phyloP scores from a whole-genome alignment of 345 rosid species.

The Dipteronia sinensis region DNA sequence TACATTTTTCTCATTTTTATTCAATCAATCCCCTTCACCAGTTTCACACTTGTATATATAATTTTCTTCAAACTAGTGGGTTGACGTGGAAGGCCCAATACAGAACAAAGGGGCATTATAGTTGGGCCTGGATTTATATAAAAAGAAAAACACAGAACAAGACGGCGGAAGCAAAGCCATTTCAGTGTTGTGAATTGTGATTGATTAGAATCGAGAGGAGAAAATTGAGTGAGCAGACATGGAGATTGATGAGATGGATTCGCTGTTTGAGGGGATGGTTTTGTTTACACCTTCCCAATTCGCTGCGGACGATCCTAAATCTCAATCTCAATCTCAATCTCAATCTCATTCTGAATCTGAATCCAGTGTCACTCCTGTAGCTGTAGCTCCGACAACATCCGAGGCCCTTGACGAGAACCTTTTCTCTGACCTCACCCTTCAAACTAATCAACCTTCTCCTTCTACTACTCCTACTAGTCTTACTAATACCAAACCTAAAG shows the following conservation, averaged over 20 bases:
- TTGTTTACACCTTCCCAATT: slow-evolving; percentile 63
- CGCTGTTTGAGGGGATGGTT: slow-evolving; percentile 91
- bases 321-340: slow-evolving; percentile 11
- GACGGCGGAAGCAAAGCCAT: background rate
- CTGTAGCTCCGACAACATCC: slow-evolving; percentile 14
- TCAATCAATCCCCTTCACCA: too few relatives aligned
- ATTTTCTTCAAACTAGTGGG: too few relatives aligned
- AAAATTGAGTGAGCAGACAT: slow-evolving; percentile 22
- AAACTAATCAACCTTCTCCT: slow-evolving; percentile 27
- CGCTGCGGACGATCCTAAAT: background rate
- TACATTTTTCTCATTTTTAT: too few relatives aligned
- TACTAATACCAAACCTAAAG: background rate
- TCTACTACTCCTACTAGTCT: slow-evolving; percentile 39
- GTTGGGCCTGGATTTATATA: background rate
- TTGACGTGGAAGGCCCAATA: background rate
- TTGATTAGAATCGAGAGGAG: background rate
- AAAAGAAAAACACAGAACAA: too few relatives aligned
- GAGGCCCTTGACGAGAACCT: slow-evolving; percentile 81
- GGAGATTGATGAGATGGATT: slow-evolving; percentile 59
- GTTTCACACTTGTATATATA: too few relatives aligned
- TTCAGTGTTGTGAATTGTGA: background rate
- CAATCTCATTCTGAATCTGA: slow-evolving; percentile 23
- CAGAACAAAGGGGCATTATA: background rate
- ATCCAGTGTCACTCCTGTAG: slow-evolving; percentile 8
- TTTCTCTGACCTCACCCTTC: slow-evolving; percentile 75